A percentile compares a stretch with the other conserved stretches of the same genome.
Evolutionary conservation across 2,329 filamentous ascomycete species (phyloP).

Genomic region (Colletotrichum musicola): DNA sequence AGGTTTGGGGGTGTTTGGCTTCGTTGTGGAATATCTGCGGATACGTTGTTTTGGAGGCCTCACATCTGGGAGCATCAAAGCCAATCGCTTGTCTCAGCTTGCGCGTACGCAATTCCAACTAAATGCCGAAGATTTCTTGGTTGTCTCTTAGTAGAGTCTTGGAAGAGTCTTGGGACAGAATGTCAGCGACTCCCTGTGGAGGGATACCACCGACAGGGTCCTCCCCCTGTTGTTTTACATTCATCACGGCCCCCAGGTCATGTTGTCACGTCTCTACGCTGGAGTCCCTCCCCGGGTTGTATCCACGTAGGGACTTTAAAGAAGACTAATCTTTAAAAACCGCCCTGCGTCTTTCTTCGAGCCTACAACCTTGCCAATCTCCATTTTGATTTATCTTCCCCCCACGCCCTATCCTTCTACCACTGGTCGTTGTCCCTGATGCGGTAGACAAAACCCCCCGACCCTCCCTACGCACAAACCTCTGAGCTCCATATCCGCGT

Average conservation of each 20-base stretch:
- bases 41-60: constrained; percentile 2
- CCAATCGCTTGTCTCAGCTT: constrained; percentile 20
- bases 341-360: not conserved
- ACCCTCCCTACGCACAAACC: too few relatives aligned
- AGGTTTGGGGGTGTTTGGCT: not conserved
- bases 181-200: not conserved
- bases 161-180: not conserved
- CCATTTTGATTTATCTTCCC: not conserved
- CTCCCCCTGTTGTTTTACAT: constrained; percentile 10
- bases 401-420: too few relatives aligned
- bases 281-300: constrained; percentile 16
- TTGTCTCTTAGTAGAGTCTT: constrained; percentile 1
- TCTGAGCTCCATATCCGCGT: too few relatives aligned
- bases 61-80: not conserved
- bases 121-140: constrained; percentile 16
- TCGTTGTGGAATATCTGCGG: not conserved
- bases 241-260: not conserved
- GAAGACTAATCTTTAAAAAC: constrained; percentile 16
- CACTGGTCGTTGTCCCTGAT: not conserved
- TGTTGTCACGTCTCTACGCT: not conserved
- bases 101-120: constrained; percentile 3
- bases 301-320: constrained; percentile 2
- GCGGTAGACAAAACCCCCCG: not conserved
- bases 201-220: not conserved
- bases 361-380: not conserved